A percentile compares a stretch with the other conserved stretches of the same genome.
Conservation (phyloP, 176 grass and related monocot genomes). For the Tuctoria greenei region DNA sequence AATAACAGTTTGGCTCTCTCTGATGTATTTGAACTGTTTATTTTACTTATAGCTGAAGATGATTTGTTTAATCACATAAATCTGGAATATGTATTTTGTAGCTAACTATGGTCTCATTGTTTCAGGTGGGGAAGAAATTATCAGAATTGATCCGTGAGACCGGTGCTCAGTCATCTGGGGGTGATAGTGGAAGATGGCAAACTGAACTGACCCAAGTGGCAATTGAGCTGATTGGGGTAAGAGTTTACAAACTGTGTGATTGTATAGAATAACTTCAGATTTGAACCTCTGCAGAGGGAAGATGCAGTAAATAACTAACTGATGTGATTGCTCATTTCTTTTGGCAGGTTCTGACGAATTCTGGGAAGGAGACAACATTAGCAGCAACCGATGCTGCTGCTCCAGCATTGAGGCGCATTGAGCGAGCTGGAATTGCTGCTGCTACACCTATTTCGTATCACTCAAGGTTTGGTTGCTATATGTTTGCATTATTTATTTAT, state of each 20-base stretch:
- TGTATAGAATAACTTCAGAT: conserved; percentile 5
- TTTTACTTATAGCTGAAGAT: background rate
- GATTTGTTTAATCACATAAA: conserved; percentile 20
- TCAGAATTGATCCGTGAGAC: conserved; percentile 95
- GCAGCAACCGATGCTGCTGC: conserved; percentile 94
- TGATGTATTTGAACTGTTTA: conserved; percentile 7
- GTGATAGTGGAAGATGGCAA: conserved; percentile 87
- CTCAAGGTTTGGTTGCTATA: conserved; percentile 65
- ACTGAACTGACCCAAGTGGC: conserved; percentile 88
- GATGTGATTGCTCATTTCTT: background rate
- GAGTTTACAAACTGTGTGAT: background rate
- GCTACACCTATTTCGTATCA: conserved; percentile 96
- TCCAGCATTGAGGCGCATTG: conserved; percentile 87
- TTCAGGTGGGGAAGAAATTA: conserved; percentile 96
- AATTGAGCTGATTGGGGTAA: conserved; percentile 90
- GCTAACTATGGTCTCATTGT: conserved; percentile 25
- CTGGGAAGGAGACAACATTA: conserved; percentile 94
- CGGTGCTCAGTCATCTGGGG: conserved; percentile 68
- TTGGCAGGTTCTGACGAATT: conserved; percentile 82
- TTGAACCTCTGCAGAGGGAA: background rate
- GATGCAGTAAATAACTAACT: background rate
- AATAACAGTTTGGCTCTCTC: background rate
- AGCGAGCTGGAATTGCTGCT: conserved; percentile 93
- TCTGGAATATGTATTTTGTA: background rate
- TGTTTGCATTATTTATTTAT: background rate